Conservation (phyloP, 2,329 filamentous ascomycete species). For the Aspergillus candidus region DNA sequence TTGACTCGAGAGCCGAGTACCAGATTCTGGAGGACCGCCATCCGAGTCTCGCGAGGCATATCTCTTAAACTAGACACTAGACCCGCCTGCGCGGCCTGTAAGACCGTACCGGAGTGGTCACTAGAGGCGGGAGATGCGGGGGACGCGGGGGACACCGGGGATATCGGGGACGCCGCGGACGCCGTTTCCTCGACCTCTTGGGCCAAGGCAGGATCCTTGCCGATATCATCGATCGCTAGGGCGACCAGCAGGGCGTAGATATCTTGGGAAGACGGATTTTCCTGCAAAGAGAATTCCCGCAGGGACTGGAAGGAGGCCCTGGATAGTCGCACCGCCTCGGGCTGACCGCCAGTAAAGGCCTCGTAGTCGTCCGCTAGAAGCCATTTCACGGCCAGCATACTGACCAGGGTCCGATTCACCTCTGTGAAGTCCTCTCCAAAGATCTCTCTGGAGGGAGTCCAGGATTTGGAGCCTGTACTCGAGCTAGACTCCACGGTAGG, state of each 20-base stretch:
- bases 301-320: conserved; percentile 26
- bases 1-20: conserved; percentile 34
- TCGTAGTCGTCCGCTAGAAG: conserved; percentile 31
- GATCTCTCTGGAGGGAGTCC: conserved; percentile 6
- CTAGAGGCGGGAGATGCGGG: conserved; percentile 5
- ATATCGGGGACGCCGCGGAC: neutral
- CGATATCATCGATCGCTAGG: conserved; percentile 35
- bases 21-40: conserved; percentile 30
- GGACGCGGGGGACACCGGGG: conserved; percentile 13
- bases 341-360: conserved; percentile 25
- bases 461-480: neutral
- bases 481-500: conserved; percentile 4
- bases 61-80: conserved; percentile 21
- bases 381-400: conserved; percentile 34
- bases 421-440: conserved; percentile 26
- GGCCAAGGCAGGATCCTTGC: conserved; percentile 31
- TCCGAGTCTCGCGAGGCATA: conserved; percentile 13
- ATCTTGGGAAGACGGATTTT: conserved; percentile 14
- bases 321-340: conserved; percentile 16
- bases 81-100: conserved; percentile 10
- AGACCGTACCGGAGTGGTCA: too few species aligned
- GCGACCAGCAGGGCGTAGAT: conserved; percentile 29
- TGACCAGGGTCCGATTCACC: conserved; percentile 37
- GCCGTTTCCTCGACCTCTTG: too few species aligned
- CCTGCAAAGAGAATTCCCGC: conserved; percentile 14